phyloP scores from a whole-genome alignment of 192 early-diverging fungal species.

The Backusella morwellensis region DNA sequence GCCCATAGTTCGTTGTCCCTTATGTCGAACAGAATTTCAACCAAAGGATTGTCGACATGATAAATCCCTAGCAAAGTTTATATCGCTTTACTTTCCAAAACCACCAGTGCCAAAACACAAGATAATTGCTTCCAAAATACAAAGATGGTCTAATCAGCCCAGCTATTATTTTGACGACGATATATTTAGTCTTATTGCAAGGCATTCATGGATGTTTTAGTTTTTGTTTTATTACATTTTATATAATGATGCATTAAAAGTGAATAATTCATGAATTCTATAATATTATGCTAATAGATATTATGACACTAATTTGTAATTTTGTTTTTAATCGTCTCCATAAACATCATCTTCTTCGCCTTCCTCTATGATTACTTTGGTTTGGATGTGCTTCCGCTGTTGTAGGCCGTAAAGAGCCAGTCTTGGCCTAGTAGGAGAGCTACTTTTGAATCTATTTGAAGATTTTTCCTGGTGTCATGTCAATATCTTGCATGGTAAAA shows the following conservation, averaged over 20 bases:
- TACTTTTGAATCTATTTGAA: neutral
- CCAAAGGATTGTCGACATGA: neutral
- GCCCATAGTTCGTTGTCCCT: neutral
- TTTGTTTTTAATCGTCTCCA: neutral
- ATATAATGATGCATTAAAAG: neutral
- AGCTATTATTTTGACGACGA: neutral
- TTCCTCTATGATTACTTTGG: neutral
- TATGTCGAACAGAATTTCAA: conserved; percentile 3
- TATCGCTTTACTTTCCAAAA: conserved; percentile 9
- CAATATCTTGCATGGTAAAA: neutral
- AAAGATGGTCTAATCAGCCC: neutral
- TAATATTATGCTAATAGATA: neutral
- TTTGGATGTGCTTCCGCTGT: neutral
- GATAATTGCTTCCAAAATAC: neutral
- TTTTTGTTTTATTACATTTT: neutral
- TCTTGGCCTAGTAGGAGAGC: neutral
- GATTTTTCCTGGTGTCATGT: neutral
- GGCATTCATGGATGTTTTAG: neutral
- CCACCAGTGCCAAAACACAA: neutral
- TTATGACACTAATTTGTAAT: neutral
- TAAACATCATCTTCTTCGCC: neutral
- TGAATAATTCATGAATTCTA: neutral
- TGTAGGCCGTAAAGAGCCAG: neutral
- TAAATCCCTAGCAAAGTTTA: neutral
- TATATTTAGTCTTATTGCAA: neutral